Base-by-base conservation (phyloP, 2,329 filamentous ascomycete genomes). In the Claviceps humidiphila region DNA sequence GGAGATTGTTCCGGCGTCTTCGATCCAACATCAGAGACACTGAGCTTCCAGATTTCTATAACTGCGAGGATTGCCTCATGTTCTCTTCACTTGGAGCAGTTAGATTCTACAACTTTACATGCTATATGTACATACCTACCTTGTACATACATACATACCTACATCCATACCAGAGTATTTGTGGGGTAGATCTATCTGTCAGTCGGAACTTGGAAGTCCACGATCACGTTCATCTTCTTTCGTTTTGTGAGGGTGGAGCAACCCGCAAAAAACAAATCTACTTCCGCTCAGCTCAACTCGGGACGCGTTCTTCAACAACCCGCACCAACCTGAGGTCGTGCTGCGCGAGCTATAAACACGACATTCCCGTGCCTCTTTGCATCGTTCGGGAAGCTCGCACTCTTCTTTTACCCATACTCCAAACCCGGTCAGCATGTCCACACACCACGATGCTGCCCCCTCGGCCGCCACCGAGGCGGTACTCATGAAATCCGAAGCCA, bases 401-500 rank as follows among this genome's bases (percentile, higher is more conserved):
- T n/a, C n/a, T 26, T 38, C 17, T 3, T 17, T 34, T 11, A 14
- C 30, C 22, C 4, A 30, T 34, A 42, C 22, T 8, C 40, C 3
- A 11, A n/a, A 22, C 48, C 24, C 44, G n/a, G 40, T 38, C 43
- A 48, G 14, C 20, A 55, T 47, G 37, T n/a, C 37, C 30, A 40
- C 14, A 22, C 47, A 47, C 24, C 69, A 73, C 3, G 49, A 44
- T 60, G 65, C 65, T 26, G 76, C 77, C n/a, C 84, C 84, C 5
- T 64, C 74, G 11, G 75, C 75, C 56, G 84, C 82, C 53, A 87
- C 83, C 47, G 81, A 86, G 66, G 91, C 91, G 34, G 91, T 97
- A 47, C 76, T 97, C 50, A 85, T 91, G 59, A 77, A 84, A 49
- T 96, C 91, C 1, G 84, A 86, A 53, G 85, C 87, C 51, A 82